Conservation (phyloP, 2,329 filamentous ascomycete genomes). For the Talaromyces albobiverticillius region DNA sequence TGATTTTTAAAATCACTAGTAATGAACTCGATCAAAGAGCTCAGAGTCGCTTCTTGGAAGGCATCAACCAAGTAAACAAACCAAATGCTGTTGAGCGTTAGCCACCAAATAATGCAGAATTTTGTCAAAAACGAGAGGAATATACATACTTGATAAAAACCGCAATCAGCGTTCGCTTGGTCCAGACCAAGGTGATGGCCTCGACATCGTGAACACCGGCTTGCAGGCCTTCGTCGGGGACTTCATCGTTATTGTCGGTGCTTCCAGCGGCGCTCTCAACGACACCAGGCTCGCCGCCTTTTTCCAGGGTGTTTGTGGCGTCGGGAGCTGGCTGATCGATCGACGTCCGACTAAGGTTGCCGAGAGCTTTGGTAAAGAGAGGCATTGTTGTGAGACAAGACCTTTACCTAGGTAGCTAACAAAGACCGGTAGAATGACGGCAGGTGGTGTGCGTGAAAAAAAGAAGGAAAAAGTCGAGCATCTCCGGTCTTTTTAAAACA, state of each 20-base stretch:
- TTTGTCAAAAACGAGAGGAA: neutral
- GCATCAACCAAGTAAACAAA: slow-evolving; percentile 35
- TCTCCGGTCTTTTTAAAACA: neutral
- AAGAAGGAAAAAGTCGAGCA: neutral
- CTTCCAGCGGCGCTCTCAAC: neutral
- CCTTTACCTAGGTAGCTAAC: neutral
- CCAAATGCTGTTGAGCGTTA: slow-evolving; percentile 29
- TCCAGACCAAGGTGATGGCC: slow-evolving; percentile 31
- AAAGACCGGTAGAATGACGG: too few relatives aligned
- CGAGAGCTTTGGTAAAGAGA: neutral
- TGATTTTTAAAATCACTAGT: slow-evolving; percentile 51
- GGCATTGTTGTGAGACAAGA: neutral
- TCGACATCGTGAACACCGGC: slow-evolving; percentile 24
- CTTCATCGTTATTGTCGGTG: neutral
- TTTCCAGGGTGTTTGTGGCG: neutral
- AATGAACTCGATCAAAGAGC: slow-evolving; percentile 38
- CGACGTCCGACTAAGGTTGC: neutral
- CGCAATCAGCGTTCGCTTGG: slow-evolving; percentile 37
- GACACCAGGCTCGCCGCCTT: neutral
- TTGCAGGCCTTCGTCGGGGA: slow-evolving; percentile 13
- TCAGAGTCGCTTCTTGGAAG: slow-evolving; percentile 30
- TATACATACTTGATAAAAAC: slow-evolving; percentile 47
- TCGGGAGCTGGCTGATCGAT: neutral
- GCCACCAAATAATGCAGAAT: too few relatives aligned
- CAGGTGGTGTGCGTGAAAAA: too few relatives aligned